Evolutionary conservation across 148 eudicot genomes (phyloP).

Genomic region (Spergularia marina): DNA sequence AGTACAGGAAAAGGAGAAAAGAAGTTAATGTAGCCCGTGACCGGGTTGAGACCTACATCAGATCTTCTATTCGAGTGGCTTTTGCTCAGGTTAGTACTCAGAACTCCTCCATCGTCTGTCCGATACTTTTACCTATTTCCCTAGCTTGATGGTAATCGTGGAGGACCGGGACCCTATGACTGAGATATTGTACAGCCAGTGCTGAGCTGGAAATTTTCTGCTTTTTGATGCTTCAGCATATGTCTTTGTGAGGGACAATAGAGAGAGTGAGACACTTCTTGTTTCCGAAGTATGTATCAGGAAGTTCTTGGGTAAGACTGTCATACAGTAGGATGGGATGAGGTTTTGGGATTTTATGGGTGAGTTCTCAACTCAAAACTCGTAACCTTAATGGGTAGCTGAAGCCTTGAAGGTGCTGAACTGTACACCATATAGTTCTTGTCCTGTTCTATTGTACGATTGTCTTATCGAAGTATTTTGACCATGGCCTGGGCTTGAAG

Average conservation of each 20-base stretch:
- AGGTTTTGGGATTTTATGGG: not conserved
- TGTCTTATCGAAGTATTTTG: not conserved
- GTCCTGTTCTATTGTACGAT: not conserved
- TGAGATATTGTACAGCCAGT: not conserved
- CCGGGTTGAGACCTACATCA: slow-evolving; percentile 74
- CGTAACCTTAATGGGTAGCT: not conserved
- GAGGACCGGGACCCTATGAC: too few species aligned
- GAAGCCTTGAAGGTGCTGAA: not conserved
- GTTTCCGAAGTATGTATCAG: not conserved
- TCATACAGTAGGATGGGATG: not conserved
- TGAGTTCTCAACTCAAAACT: not conserved
- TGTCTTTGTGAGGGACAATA: not conserved
- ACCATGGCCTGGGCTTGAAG: not conserved
- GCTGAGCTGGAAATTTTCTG: not conserved
- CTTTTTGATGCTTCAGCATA: too few species aligned
- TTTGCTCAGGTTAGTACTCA: slow-evolving; percentile 53
- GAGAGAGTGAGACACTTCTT: not conserved
- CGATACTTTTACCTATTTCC: not conserved
- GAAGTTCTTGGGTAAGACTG: not conserved
- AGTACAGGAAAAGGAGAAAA: slow-evolving; percentile 52
- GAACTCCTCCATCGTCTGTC: not conserved
- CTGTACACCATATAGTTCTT: not conserved
- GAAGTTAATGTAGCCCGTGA: slow-evolving; percentile 54
- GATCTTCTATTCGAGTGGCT: slow-evolving; percentile 71
- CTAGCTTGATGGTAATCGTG: not conserved